phyloP scores from a whole-genome alignment of 73 alveolate genomes.

The Blepharisma japonicum region DNA sequence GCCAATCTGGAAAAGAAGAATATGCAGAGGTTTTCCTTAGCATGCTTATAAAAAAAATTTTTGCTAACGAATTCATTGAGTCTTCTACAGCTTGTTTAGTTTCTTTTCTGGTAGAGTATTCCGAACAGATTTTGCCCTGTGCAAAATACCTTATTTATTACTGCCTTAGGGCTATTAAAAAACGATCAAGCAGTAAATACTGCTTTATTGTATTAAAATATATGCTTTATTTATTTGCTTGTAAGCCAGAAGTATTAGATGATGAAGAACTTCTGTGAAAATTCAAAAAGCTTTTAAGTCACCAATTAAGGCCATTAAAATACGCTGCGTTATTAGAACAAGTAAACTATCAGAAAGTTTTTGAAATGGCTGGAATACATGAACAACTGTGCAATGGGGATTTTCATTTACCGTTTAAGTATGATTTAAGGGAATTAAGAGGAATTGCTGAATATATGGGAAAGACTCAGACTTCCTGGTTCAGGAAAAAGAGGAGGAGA shows the following conservation, averaged over 20 bases:
- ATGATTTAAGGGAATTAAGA: not conserved
- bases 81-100: not conserved
- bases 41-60: not conserved
- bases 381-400: not conserved
- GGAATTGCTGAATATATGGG: not conserved
- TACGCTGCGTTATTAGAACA: not conserved
- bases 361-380: not conserved
- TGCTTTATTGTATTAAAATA: not conserved
- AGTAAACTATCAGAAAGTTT: not conserved
- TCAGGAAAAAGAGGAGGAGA: conserved; percentile 9
- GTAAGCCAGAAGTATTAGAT: not conserved
- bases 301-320: not conserved
- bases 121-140: not conserved
- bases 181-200: not conserved
- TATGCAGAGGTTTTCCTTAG: conserved; percentile 9
- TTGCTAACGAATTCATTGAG: not conserved
- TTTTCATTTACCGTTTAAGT: not conserved
- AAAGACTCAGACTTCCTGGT: not conserved
- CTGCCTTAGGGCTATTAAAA: not conserved
- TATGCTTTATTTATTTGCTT: conserved; percentile 3
- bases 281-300: not conserved
- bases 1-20: not conserved
- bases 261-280: not conserved
- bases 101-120: not conserved
- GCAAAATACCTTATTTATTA: not conserved